Conservation (phyloP, 2,329 filamentous ascomycete species). For the Ophiostoma piceae region DNA sequence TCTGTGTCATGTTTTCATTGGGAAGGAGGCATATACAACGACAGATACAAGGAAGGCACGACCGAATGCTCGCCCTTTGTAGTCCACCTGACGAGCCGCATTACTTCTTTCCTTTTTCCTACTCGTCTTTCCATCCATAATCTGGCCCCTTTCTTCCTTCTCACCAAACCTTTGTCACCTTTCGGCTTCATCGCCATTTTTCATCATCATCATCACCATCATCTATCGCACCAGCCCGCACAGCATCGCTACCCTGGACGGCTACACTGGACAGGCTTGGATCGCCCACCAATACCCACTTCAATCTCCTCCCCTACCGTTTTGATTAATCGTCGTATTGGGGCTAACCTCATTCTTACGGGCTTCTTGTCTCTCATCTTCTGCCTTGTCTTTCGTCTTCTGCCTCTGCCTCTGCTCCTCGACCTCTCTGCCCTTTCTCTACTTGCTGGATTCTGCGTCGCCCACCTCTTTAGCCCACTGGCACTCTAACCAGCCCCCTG, state of each 20-base stretch:
- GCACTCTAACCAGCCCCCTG: constrained; percentile 13
- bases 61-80: background rate
- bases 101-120: constrained; percentile 15
- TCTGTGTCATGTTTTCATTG: background rate
- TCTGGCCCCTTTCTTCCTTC: background rate
- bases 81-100: background rate
- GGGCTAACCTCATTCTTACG: constrained; percentile 8
- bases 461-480: background rate
- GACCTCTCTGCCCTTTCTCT: background rate
- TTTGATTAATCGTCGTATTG: background rate
- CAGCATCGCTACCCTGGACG: constrained; percentile 6
- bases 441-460: background rate
- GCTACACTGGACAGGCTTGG: background rate
- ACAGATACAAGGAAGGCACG: constrained; percentile 10
- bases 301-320: background rate
- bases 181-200: background rate
- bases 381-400: background rate
- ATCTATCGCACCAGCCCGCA: background rate
- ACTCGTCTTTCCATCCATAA: background rate
- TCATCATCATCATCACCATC: background rate
- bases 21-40: background rate
- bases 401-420: background rate
- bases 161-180: background rate
- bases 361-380: background rate
- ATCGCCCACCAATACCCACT: constrained; percentile 7